phyloP scores from a whole-genome alignment of 805 yeast genomes.

The Metschnikowia continentalis region DNA sequence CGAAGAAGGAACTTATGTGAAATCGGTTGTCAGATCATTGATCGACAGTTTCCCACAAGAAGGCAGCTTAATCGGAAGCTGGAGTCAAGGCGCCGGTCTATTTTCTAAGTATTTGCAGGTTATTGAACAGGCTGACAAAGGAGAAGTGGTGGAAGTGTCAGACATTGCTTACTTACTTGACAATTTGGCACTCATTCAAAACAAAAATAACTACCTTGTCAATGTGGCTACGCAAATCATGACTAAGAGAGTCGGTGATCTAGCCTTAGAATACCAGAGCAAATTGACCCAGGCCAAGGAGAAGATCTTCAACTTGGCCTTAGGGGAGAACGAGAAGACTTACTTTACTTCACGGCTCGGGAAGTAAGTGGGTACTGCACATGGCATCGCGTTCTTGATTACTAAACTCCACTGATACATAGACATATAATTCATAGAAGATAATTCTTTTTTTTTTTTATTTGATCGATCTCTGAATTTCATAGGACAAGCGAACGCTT shows the following conservation, averaged over 20 bases:
- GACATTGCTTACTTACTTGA: constrained; percentile 39
- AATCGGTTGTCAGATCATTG: constrained; percentile 36
- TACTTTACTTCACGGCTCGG: constrained; percentile 23
- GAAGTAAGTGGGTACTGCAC: constrained; percentile 1
- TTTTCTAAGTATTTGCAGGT: constrained; percentile 48
- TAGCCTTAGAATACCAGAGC: constrained; percentile 25
- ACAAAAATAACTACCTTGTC: constrained; percentile 6
- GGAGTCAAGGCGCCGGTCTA: constrained; percentile 57
- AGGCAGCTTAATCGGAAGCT: constrained; percentile 38
- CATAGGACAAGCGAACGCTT: neutral
- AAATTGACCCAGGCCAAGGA: constrained; percentile 22
- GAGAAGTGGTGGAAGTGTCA: constrained; percentile 13
- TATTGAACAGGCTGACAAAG: constrained; percentile 9
- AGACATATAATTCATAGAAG: neutral
- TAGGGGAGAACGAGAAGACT: constrained; percentile 44
- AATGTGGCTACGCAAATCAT: constrained; percentile 51
- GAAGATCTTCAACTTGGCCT: constrained; percentile 34
- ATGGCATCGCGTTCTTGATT: constrained; percentile 1
- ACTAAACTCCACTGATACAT: neutral
- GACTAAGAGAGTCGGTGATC: constrained; percentile 43
- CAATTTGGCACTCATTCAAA: constrained; percentile 41
- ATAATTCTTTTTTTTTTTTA: neutral
- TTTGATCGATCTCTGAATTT: neutral
- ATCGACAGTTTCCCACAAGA: constrained; percentile 41
- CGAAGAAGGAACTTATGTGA: constrained; percentile 35